phyloP scores from a whole-genome alignment of 768 basidiomycete genomes.

The Russula virescens region DNA sequence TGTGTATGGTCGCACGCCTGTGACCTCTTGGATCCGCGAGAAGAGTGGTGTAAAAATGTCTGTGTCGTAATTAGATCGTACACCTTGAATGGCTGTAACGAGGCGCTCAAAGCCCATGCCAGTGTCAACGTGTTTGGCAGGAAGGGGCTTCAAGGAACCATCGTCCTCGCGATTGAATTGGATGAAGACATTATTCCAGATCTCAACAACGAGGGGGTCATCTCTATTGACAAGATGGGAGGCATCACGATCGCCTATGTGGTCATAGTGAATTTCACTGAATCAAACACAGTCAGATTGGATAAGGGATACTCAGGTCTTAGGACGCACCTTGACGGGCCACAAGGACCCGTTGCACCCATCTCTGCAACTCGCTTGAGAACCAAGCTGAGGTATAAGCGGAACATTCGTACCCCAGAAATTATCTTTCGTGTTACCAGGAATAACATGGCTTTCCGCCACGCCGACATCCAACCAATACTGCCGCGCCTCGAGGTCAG shows the following conservation, averaged over 20 bases:
- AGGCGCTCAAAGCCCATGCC: conserved; percentile 99
- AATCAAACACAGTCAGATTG: not conserved
- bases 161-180: conserved; percentile 96
- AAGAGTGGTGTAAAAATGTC: conserved; percentile 93
- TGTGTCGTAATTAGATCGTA: conserved; percentile 95
- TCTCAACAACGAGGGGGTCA: conserved; percentile 94
- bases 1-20: conserved; percentile 78
- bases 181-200: conserved; percentile 99
- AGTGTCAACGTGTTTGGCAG: conserved; percentile 94
- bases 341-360: conserved; percentile 97
- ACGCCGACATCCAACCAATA: conserved; percentile 89
- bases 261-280: conserved; percentile 95
- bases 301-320: not conserved
- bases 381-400: conserved; percentile 4
- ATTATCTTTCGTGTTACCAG: conserved; percentile 95
- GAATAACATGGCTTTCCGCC: conserved; percentile 81
- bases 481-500: conserved; percentile 84
- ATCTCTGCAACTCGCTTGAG: conserved; percentile 58
- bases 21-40: conserved; percentile 76
- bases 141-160: conserved; percentile 71
- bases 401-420: conserved; percentile 78
- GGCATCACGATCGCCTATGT: conserved; percentile 96
- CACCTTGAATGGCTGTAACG: conserved; percentile 89
- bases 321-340: conserved; percentile 76
- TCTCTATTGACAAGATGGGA: conserved; percentile 91